These are phyloP conservation scores for Fusarium sororula DNA, from an alignment of 2,329 filamentous ascomycete species.

Conservation along the genomic window DNA sequence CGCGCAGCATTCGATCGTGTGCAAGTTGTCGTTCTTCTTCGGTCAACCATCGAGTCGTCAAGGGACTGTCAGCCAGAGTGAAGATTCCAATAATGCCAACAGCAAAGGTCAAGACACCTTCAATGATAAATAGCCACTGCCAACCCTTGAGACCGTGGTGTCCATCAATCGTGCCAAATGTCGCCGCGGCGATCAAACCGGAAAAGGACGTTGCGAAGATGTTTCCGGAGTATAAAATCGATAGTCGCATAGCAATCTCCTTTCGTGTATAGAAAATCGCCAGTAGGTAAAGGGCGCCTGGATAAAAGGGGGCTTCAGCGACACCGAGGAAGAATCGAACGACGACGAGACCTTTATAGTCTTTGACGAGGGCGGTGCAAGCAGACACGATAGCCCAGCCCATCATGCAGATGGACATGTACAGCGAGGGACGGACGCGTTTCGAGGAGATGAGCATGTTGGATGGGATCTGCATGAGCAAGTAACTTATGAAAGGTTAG, in stretches of 20 bases:
- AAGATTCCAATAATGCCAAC: constrained; percentile 46
- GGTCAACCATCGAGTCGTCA: constrained; percentile 49
- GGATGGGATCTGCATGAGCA: constrained; percentile 49
- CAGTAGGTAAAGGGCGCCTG: constrained; percentile 52
- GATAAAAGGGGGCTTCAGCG: constrained; percentile 65
- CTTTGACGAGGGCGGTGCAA: constrained; percentile 55
- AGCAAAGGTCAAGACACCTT: constrained; percentile 42
- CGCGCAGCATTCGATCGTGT: constrained; percentile 49
- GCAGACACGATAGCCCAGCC: constrained; percentile 53
- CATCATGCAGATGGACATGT: constrained; percentile 51
- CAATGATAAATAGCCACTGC: constrained; percentile 49
- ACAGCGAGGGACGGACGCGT: constrained; percentile 54
- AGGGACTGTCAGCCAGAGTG: constrained; percentile 50
- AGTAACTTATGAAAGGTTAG: constrained; percentile 21
- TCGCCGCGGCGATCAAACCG: constrained; percentile 55
- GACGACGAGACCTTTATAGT: constrained; percentile 42
- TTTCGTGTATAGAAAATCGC: constrained; percentile 53
- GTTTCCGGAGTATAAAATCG: constrained; percentile 45
- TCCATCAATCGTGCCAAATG: constrained; percentile 48
- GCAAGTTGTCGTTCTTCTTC: constrained; percentile 53
- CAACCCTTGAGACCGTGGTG: constrained; percentile 41
- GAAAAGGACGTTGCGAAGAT: constrained; percentile 50
- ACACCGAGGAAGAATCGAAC: constrained; percentile 57
- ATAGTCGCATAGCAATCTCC: constrained; percentile 46
- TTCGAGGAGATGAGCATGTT: constrained; percentile 50